Evolutionary conservation across 192 early-diverging fungal genomes (phyloP).

Genomic region (Coemansia sp.): DNA sequence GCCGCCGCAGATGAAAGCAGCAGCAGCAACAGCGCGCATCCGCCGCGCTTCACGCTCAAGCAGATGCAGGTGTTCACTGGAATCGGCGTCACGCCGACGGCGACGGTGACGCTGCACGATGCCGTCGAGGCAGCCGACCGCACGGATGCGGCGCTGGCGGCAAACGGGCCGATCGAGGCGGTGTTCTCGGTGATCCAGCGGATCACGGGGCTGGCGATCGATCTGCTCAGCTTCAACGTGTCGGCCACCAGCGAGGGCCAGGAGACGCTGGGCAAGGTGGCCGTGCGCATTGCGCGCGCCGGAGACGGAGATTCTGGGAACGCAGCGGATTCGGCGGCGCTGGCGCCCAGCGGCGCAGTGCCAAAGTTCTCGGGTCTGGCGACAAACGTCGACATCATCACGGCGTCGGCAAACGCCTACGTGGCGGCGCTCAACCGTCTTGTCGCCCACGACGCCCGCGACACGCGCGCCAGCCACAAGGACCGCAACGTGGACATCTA

Average conservation of each 20-base stretch:
- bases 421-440: conserved; percentile 79
- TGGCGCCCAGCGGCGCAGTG: conserved; percentile 25
- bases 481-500: conserved; percentile 51
- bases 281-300: conserved; percentile 75
- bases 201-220: conserved; percentile 68
- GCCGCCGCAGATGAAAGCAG: too few species aligned
- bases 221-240: conserved; percentile 84
- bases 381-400: conserved; percentile 83
- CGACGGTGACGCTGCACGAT: conserved; percentile 77
- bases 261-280: conserved; percentile 86
- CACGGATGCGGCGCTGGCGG: conserved; percentile 77
- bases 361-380: conserved; percentile 73
- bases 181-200: conserved; percentile 89
- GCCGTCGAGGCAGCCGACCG: conserved; percentile 44
- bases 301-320: conserved; percentile 58
- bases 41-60: conserved; percentile 61
- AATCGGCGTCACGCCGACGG: conserved; percentile 70
- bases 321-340: conserved; percentile 9
- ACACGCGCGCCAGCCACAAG: conserved; percentile 39
- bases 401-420: conserved; percentile 86
- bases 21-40: too few species aligned
- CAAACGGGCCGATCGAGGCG: conserved; percentile 85
- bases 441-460: conserved; percentile 27
- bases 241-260: conserved; percentile 83
- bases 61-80: conserved; percentile 81